phyloP scores from a whole-genome alignment of 495 filamentous ascomycete genomes.

The Copromyces sp. region DNA sequence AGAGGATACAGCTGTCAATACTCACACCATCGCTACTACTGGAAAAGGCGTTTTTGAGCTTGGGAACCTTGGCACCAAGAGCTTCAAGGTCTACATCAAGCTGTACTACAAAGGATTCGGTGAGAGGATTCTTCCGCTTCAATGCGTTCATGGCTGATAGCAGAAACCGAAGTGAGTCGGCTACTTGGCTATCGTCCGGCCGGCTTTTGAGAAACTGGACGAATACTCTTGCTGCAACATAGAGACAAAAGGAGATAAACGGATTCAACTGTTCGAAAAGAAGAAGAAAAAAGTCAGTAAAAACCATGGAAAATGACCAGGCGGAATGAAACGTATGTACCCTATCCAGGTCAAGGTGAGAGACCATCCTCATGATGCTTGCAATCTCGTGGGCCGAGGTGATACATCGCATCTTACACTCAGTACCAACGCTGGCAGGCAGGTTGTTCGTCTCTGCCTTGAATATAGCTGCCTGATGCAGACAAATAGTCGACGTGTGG shows the following conservation, averaged over 20 bases:
- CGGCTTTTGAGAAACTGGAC: slow-evolving; percentile 87
- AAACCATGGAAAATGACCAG: neutral
- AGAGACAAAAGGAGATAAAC: slow-evolving; percentile 91
- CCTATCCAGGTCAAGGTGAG: slow-evolving; percentile 72
- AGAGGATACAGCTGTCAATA: neutral
- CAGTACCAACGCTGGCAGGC: slow-evolving; percentile 62
- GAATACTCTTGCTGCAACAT: slow-evolving; percentile 88
- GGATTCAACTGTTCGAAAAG: slow-evolving; percentile 68
- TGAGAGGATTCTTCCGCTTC: slow-evolving; percentile 80
- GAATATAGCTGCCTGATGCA: slow-evolving; percentile 96
- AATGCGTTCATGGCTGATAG: slow-evolving; percentile 81
- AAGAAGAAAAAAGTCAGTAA: neutral
- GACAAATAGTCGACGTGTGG: slow-evolving; percentile 91
- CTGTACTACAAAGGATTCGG: slow-evolving; percentile 91
- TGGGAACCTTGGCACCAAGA: slow-evolving; percentile 41
- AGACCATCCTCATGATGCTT: slow-evolving; percentile 93
- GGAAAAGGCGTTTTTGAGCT: slow-evolving; percentile 39
- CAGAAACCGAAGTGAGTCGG: slow-evolving; percentile 79
- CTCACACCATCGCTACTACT: slow-evolving; percentile 41
- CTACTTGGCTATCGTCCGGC: slow-evolving; percentile 73
- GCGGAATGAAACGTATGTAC: slow-evolving; percentile 43
- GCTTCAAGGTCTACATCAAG: slow-evolving; percentile 85
- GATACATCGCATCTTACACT: slow-evolving; percentile 88
- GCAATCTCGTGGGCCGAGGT: slow-evolving; percentile 90
- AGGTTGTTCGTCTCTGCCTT: slow-evolving; percentile 87